Evolutionary conservation across 257 asterid species (phyloP), one percentile per base, ranked within the genome.

Genomic region (Capsicum chinense): DNA sequence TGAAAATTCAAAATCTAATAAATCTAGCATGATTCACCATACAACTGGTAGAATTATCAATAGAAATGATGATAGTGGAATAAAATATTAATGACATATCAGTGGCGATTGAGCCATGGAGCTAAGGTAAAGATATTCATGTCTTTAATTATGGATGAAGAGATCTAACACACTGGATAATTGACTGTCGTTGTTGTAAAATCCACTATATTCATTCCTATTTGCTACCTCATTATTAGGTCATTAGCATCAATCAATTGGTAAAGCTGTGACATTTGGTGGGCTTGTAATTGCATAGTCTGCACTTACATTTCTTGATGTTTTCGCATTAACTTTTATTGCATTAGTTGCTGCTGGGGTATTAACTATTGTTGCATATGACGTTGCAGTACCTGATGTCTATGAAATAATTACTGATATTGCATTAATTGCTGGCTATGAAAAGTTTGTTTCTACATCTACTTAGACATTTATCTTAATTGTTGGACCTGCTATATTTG

Each of bases 221-320:
- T 90, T 90, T 94, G 98, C 84, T 92, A 95, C 86, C 97, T 92
- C 93, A 91, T 87, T 89, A 92, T 94, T 84, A 93, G 74, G 21
- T 21, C 21, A 21, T 21, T 21, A 21, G 21, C 21, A 21, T 21
- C 21, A 21, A 0, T 21, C 21, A 21, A 0, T 21, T 21, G 21
- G 21, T 21, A 21, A 21, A 21, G 21, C 21, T 21, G 21, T 21
- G 21, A 21, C 21, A 21, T 21, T 21, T 21, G 21, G 21, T 21
- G 21, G 21, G 21, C 21, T 21, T 21, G 21, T 21, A 21, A 21
- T 21, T 21, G 21, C 21, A 21, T 21, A 21, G 67, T 92, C 99
- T 93, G 87, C 89, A 92, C 87, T 15, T 79, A 47, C 9, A 58
- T 68, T 52, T 91, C 63, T 71, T 88, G 93, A 85, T 92, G 94